Evolutionary conservation across 108 stramenopile species (phyloP), one percentile per base, ranked within the genome.

Genomic region (Mediolabrus comicus): DNA sequence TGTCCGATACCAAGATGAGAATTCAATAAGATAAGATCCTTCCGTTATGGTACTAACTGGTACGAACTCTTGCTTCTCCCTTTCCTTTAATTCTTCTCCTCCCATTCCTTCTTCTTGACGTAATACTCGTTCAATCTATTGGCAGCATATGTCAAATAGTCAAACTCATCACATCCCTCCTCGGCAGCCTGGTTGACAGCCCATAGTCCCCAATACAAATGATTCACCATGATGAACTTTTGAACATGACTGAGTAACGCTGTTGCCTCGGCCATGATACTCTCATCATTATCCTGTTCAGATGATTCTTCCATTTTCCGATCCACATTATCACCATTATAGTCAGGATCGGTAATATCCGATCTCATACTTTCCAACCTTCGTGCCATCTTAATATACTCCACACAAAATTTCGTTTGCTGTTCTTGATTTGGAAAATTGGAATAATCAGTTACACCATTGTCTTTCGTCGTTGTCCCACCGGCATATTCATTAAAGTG

Each of bases 401-500:
- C 66, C n/a, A 71, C 34, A 30, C 79, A 55, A 83, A 94, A 94
- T 30, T 26, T 25, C 46, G 28, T 27, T 77, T 87, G 90, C 16
- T 62, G 19, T 2, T 73, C 74, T 11, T 24, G 14, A 3, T 71
- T 58, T 14, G 92, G 92, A 57, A 89, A 86, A 36, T 59, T 36
- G 1, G 59, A 24, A 63, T 94, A 91, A 58, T 94, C 72, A 8
- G 93, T 80, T 11, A 83, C 72, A 11, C 83, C 77, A 72, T 80
- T 65, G 25, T 85, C 82, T 57, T 80, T 65, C 4, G 69, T 35
- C 27, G 57, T 70, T 0, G 79, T 75, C 3, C 95, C 95, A 17
- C 92, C 92, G 4, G 92, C 92, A 78, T 81, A 89, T 63, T 96
- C 95, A 68, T 93, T 93, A 52, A 91, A 92, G 70, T 96, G 95